phyloP scores from a whole-genome alignment of 106 monocot species.

The Posidonia australis region DNA sequence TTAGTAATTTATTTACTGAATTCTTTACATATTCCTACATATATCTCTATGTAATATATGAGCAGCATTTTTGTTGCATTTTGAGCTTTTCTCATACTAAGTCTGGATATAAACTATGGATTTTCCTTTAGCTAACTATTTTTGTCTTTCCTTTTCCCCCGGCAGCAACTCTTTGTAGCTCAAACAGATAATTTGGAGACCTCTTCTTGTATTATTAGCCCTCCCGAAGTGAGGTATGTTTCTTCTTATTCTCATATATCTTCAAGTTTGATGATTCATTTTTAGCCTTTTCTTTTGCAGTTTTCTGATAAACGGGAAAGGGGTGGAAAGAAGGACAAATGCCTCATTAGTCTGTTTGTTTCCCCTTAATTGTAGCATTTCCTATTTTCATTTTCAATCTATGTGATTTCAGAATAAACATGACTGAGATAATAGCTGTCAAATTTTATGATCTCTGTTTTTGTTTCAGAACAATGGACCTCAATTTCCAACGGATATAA shows the following conservation, averaged over 20 bases:
- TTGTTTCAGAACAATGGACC: constrained; percentile 61
- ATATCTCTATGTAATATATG: too few relatives aligned
- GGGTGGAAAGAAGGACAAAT: constrained; percentile 68
- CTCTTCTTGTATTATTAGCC: constrained; percentile 47
- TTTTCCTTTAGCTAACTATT: too few relatives aligned
- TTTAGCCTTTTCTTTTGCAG: constrained; percentile 15
- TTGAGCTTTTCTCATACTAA: not conserved
- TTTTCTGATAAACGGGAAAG: constrained; percentile 72
- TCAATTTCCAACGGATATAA: constrained; percentile 86
- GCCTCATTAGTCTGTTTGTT: constrained; percentile 27
- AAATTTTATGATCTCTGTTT: not conserved
- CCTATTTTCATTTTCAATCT: not conserved
- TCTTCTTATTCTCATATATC: constrained; percentile 3
- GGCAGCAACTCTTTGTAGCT: constrained; percentile 46
- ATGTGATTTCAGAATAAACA: too few relatives aligned
- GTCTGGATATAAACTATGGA: not conserved
- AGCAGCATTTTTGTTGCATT: not conserved
- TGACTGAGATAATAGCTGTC: not conserved
- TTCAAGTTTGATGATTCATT: not conserved
- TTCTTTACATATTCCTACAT: too few relatives aligned
- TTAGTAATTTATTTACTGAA: too few relatives aligned
- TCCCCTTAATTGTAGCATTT: not conserved
- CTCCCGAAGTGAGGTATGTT: constrained; percentile 47
- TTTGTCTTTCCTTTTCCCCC: not conserved
- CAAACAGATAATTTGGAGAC: constrained; percentile 42